Evolutionary conservation across 208 protist genomes (phyloP).

Genomic region (Trypanosoma lewisi): DNA sequence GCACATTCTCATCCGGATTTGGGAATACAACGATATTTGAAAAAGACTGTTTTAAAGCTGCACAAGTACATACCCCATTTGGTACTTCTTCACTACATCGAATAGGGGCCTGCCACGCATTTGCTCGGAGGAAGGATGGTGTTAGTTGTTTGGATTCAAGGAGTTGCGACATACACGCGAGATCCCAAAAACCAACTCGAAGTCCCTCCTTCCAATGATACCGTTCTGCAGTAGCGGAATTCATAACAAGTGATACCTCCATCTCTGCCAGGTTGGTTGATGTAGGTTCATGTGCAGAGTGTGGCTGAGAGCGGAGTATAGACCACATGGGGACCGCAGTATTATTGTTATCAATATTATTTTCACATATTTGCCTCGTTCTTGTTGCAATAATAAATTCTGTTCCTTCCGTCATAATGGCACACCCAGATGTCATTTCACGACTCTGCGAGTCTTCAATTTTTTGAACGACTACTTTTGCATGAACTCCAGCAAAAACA

Average conservation of each 20-base stretch:
- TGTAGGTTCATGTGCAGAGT: conserved; percentile 14
- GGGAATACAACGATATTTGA: conserved; percentile 72
- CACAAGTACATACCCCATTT: conserved; percentile 23
- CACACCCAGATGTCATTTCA: conserved; percentile 47
- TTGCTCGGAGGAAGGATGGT: conserved; percentile 62
- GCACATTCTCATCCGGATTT: conserved; percentile 23
- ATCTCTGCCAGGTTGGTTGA: neutral
- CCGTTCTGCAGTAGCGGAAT: conserved; percentile 30
- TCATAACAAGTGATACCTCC: conserved; percentile 15
- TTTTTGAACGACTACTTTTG: conserved; percentile 57
- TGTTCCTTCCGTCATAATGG: conserved; percentile 80
- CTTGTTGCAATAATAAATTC: conserved; percentile 83
- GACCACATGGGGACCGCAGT: conserved; percentile 61
- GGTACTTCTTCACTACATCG: conserved; percentile 26
- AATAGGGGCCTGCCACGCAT: conserved; percentile 37
- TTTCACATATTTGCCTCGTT: conserved; percentile 28
- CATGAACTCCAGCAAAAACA: conserved; percentile 62
- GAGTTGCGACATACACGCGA: conserved; percentile 46
- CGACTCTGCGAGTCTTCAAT: conserved; percentile 52
- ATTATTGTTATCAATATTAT: neutral
- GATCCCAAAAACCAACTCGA: conserved; percentile 50
- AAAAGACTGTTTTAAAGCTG: conserved; percentile 36
- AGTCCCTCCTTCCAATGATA: conserved; percentile 50
- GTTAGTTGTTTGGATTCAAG: conserved; percentile 51
- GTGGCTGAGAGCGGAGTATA: conserved; percentile 45